Base-by-base conservation (phyloP, 2,329 filamentous ascomycete genomes). In the Diplodia seriata region DNA sequence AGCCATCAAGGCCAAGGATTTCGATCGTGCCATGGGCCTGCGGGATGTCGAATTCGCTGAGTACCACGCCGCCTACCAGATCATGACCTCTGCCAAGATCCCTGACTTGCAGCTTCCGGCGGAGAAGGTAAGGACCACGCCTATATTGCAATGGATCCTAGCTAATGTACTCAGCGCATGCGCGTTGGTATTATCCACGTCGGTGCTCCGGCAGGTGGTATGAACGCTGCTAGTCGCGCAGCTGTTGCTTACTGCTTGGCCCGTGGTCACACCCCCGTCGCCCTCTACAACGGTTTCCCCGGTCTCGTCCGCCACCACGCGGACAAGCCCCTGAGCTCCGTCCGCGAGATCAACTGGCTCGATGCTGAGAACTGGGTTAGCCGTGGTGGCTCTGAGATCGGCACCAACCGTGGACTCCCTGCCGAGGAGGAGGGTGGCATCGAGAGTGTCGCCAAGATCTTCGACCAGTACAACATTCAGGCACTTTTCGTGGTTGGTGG, bases 281-380 rank as follows among this genome's bases (percentile, higher is more conserved):
- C 93, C 20, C 93, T 99, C 67, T 92, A 98, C 82, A 99, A 99
- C 75, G 95, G 95, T 31, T 99, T 99, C 80, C 93, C 95, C 38
- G 95, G 95, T 18, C 89, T 99, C 68, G 91, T 93, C 66, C 89
- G 95, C 56, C 95, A 99, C 79, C 93, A 98, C 77, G 90, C 84
- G 38, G 94, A 98, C 76, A 84, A 89, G 74, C 94, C 94, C 0
- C 69, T 92, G 0, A 91, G 93, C 49, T 89, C 95, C 2, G 94
- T 99, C 9, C 90, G 94, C 38, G 87, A 91, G 49, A 91, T 98
- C 69, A 84, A 90, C 72, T 99, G 95, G 95, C 86, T 98, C 23
- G 95, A 98, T 76, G 93, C 96, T 5, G 94, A 98, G 77, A 85
- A 88, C 70, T 99, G 95, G 95, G 93, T 94, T 15, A 97, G 93